Evolutionary conservation across 306 rosid genomes (phyloP).

Genomic region (Trichosanthes truncata): DNA sequence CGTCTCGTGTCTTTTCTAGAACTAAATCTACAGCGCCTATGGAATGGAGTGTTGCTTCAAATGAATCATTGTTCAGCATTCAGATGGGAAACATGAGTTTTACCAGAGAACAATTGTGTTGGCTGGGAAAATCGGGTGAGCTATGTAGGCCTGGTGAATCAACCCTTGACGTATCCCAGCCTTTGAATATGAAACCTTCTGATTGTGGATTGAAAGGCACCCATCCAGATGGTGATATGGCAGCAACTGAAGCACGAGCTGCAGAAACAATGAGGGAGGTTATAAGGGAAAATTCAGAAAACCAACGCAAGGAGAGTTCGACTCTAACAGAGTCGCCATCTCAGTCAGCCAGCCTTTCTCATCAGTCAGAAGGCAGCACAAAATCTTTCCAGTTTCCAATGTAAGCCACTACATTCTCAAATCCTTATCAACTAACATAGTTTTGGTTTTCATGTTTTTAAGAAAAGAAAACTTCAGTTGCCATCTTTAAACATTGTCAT

Average conservation of each 20-base stretch:
- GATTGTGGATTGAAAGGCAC: constrained; percentile 19
- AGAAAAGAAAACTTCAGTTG: background rate
- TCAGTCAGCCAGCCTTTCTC: constrained; percentile 21
- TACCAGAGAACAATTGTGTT: constrained; percentile 37
- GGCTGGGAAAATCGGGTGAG: constrained; percentile 41
- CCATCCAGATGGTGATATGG: constrained; percentile 8
- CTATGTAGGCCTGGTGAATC: constrained; percentile 30
- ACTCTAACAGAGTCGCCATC: background rate
- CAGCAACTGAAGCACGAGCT: constrained; percentile 45
- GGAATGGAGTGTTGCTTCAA: constrained; percentile 83
- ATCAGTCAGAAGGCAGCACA: constrained; percentile 32
- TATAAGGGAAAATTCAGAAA: constrained; percentile 41
- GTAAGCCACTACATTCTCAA: constrained; percentile 32
- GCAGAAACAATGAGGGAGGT: constrained; percentile 74
- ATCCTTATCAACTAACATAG: too few relatives aligned
- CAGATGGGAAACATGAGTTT: constrained; percentile 81
- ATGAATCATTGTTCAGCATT: constrained; percentile 84
- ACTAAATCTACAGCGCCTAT: constrained; percentile 31
- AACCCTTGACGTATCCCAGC: constrained; percentile 15
- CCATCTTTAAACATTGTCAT: background rate
- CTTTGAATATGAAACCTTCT: constrained; percentile 20
- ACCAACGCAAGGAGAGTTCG: background rate
- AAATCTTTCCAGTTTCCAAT: constrained; percentile 58
- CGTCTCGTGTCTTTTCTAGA: constrained; percentile 61
- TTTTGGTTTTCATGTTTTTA: background rate